Evolutionary conservation across 257 asterid genomes (phyloP).

Genomic region (Solanum neorickii): DNA sequence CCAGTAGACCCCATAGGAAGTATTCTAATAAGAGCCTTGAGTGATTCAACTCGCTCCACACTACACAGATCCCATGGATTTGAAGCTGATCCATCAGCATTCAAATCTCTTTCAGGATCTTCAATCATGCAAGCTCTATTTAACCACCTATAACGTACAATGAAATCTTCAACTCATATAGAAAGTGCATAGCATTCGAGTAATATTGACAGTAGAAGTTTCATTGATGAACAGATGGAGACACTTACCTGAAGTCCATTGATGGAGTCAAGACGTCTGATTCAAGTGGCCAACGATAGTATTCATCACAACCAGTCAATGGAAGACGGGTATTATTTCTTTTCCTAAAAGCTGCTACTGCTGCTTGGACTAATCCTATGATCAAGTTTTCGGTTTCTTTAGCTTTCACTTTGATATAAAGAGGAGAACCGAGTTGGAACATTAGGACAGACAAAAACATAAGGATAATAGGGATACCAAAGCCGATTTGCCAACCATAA

Average conservation of each 20-base stretch:
- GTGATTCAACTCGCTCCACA: conserved; percentile 7
- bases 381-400: background rate
- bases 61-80: conserved; percentile 1
- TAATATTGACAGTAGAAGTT: background rate
- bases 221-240: background rate
- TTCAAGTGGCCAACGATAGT: background rate
- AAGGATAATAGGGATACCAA: conserved; percentile 5
- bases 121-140: conserved; percentile 5
- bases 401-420: conserved; percentile 2
- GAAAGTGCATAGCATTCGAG: background rate
- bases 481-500: conserved; percentile 11
- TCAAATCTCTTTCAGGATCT: conserved; percentile 4
- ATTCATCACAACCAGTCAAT: background rate
- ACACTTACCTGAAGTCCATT: background rate
- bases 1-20: conserved; percentile 9
- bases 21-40: conserved; percentile 1
- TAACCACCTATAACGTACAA: background rate
- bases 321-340: background rate
- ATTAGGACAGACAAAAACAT: conserved; percentile 3
- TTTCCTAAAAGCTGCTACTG: conserved; percentile 8
- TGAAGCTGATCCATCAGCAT: conserved; percentile 6
- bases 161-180: background rate
- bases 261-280: background rate
- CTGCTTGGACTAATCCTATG: conserved; percentile 6
- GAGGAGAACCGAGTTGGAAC: conserved; percentile 1